These are phyloP conservation scores for Jaltomata sinuosa DNA, from an alignment of 257 asterid species.

Conservation along the genomic window DNA sequence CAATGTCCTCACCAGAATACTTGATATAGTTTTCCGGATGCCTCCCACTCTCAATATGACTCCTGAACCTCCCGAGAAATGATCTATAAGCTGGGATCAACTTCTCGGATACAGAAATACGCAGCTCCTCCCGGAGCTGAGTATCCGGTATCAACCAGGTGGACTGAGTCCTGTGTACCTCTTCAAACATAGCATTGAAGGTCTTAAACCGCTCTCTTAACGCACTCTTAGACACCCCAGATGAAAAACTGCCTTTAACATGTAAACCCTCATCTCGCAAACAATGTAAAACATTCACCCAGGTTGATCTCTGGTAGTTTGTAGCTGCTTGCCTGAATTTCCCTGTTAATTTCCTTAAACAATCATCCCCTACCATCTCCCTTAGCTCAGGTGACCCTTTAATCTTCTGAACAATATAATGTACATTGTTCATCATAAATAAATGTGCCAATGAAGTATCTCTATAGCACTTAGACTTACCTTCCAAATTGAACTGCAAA, in stretches of 20 bases:
- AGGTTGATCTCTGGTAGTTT: conserved; percentile 63
- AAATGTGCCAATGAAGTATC: conserved; percentile 74
- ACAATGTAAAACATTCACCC: conserved; percentile 73
- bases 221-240: conserved; percentile 80
- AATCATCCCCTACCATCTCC: conserved; percentile 80
- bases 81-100: conserved; percentile 82
- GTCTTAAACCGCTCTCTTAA: conserved; percentile 77
- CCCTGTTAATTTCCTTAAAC: conserved; percentile 49
- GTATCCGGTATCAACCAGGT: conserved; percentile 74
- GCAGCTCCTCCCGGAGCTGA: conserved; percentile 87
- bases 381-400: conserved; percentile 69
- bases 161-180: conserved; percentile 82
- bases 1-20: conserved; percentile 86
- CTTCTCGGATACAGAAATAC: conserved; percentile 66
- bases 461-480: conserved; percentile 63
- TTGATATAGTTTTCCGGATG: conserved; percentile 93
- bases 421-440: conserved; percentile 91
- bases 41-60: conserved; percentile 82
- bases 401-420: conserved; percentile 70
- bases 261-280: conserved; percentile 87
- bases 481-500: conserved; percentile 75
- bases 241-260: conserved; percentile 69
- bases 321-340: conserved; percentile 60
- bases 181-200: conserved; percentile 85
- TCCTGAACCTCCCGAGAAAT: conserved; percentile 78